Evolutionary conservation across 371 early-diverging fungal species (phyloP), one percentile per base, ranked within the genome.

Genomic region (Rhizopus stolonifer): DNA sequence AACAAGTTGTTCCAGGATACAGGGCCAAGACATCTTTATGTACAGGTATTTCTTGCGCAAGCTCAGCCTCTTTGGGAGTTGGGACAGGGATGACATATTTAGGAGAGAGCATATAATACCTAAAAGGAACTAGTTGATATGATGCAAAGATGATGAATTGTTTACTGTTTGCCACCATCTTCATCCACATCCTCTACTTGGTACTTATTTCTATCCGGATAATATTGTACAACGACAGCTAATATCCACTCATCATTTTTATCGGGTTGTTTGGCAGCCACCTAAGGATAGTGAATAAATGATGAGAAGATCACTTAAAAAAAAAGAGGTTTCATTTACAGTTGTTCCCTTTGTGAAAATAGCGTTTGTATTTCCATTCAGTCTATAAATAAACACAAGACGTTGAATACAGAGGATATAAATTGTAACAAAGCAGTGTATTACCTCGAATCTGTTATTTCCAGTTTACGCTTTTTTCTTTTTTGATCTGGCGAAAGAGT

Each of bases 1-100:
- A 94, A 55, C 90, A 91, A 2, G 91, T 92, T 14, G 90, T 92
- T 0, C 80, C 79, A 6, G 94, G 93, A 64, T 91, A 95, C 34
- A 93, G 64, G 2, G 91, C 92, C 47, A 93, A 65, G 9, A 93
- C 92, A 18, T 81, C 80, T 29, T 82, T 78, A n/a, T 81, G 83
- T 19, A 73, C 69, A 10, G 81, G 69, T 60, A 89, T 82, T 58
- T 90, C 85, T 7, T 74, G 70, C 29, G 64, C 51, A 18, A 61
- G 47, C 22, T 60, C 55, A 17, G 69, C 64, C 32, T 82, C 80
- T 48, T 66, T 67, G 22, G 75, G 74, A 18, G 72, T 72, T 23
- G 79, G 76, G 17, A 87, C 79, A 33, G 84, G 78, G 42, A 85
- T 81, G 1, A 88, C 76, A 52, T 81, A 72, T 45, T 82, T 79